These are phyloP conservation scores for Metschnikowia lochheadii DNA, from an alignment of 805 yeast genomes.

Conservation along the genomic window DNA sequence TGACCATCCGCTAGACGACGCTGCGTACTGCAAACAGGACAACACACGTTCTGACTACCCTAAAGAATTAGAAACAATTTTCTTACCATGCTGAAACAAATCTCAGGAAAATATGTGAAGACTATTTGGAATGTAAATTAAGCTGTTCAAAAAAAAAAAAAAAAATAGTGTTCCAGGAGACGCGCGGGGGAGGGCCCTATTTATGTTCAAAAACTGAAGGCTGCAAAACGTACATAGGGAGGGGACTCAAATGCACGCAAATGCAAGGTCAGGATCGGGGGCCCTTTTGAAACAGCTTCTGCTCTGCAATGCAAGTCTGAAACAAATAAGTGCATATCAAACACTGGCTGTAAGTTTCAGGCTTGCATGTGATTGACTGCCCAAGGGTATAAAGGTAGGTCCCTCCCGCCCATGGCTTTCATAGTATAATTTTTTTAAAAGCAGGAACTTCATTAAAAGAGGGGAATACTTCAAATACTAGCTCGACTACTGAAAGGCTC, in stretches of 20 bases:
- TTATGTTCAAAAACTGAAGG: neutral
- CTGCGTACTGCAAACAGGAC: constrained; percentile 1
- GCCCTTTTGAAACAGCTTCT: neutral
- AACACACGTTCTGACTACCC: neutral
- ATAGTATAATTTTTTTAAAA: too few species aligned
- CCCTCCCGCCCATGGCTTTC: neutral
- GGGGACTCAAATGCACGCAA: neutral
- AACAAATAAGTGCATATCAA: neutral
- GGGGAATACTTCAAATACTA: neutral
- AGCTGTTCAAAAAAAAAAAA: neutral
- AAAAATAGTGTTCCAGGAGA: neutral
- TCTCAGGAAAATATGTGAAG: neutral
- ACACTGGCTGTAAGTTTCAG: neutral
- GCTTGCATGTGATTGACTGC: neutral
- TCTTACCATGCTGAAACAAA: too few species aligned
- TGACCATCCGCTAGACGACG: neutral
- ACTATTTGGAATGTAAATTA: neutral
- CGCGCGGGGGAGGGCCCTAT: neutral
- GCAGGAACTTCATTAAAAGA: too few species aligned
- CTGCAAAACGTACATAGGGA: neutral
- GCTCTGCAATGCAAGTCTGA: neutral
- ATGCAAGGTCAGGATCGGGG: neutral
- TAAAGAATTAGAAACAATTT: too few species aligned
- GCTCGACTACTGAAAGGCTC: too few species aligned
- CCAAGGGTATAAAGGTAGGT: neutral